Evolutionary conservation across 306 rosid genomes (phyloP).

Genomic region (Pyrus communis): DNA sequence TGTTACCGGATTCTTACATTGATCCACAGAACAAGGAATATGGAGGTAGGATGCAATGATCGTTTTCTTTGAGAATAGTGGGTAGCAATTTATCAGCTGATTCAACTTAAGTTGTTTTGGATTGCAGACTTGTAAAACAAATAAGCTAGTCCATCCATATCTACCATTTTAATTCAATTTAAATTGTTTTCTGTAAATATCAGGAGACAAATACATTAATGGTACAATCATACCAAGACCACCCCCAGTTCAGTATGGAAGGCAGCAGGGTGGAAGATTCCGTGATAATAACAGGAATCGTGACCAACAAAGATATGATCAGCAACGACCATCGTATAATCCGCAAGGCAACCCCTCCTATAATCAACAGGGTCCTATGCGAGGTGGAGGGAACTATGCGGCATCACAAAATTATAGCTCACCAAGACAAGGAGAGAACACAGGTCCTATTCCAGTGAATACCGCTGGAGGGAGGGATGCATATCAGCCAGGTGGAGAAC

Average conservation of each 20-base stretch:
- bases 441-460: constrained; percentile 29
- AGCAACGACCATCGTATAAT: constrained; percentile 26
- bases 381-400: constrained; percentile 46
- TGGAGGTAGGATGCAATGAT: constrained; percentile 46
- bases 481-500: constrained; percentile 22
- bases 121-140: not conserved
- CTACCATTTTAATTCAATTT: not conserved
- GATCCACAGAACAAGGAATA: constrained; percentile 77
- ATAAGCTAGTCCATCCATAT: not conserved
- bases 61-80: not conserved
- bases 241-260: constrained; percentile 70
- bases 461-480: constrained; percentile 33
- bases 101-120: not conserved
- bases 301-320: constrained; percentile 32
- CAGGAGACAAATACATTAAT: constrained; percentile 81
- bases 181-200: constrained; percentile 10
- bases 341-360: constrained; percentile 38
- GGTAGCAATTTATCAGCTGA: not conserved
- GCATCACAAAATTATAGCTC: constrained; percentile 41
- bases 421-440: constrained; percentile 43
- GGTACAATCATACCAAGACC: constrained; percentile 83
- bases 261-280: constrained; percentile 32
- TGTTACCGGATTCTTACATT: constrained; percentile 78
- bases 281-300: constrained; percentile 37
- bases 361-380: constrained; percentile 30